Conservation (phyloP, 371 early-diverging fungal species). For the Zopfochytrium polystomum region DNA sequence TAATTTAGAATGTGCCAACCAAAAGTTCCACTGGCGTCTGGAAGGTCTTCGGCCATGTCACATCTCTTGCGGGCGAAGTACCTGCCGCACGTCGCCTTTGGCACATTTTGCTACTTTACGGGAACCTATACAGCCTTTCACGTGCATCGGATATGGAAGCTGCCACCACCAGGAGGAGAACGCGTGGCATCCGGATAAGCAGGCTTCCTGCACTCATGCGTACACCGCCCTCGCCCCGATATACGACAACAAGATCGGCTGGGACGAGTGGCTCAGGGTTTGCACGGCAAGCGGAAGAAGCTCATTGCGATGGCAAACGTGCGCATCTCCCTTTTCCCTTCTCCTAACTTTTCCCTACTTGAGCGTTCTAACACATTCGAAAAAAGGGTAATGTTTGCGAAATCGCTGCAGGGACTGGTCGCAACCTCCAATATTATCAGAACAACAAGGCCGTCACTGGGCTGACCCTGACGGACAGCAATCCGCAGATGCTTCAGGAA, state of each 20-base stretch:
- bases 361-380: neutral
- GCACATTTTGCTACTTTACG: conserved; percentile 24
- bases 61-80: neutral
- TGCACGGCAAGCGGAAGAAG: conserved; percentile 54
- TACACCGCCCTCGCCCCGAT: conserved; percentile 45
- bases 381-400: conserved; percentile 32
- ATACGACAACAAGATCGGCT: conserved; percentile 62
- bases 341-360: neutral
- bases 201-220: conserved; percentile 9
- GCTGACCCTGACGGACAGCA: conserved; percentile 60
- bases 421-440: conserved; percentile 64
- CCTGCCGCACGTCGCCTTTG: conserved; percentile 19
- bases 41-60: neutral
- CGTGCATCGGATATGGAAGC: conserved; percentile 27
- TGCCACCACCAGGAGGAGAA: conserved; percentile 26
- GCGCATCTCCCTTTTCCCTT: conserved; percentile 25
- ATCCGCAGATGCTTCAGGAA: conserved; percentile 57
- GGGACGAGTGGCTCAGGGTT: conserved; percentile 67
- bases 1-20: neutral
- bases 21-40: neutral
- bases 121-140: conserved; percentile 37
- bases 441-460: conserved; percentile 36
- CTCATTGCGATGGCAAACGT: conserved; percentile 50
- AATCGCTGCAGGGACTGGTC: conserved; percentile 67
- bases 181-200: conserved; percentile 9